These are phyloP conservation scores for Ochromonas danica DNA, from an alignment of 108 stramenopile genomes.

Conservation along the genomic window DNA sequence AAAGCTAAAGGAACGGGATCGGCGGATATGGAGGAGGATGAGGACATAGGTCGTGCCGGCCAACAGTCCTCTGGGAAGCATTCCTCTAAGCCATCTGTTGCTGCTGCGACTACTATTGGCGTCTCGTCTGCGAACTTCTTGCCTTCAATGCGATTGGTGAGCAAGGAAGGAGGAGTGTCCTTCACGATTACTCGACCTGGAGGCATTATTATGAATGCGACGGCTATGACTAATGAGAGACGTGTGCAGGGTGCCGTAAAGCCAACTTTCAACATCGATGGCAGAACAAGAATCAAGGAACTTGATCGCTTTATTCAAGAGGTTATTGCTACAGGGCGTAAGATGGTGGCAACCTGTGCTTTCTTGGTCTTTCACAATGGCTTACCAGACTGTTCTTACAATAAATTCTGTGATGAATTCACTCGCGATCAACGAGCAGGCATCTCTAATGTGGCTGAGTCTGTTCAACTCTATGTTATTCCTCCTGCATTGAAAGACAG, in stretches of 20 bases:
- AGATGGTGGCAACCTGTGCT: background rate
- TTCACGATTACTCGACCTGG: background rate
- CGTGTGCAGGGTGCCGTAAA: conserved; percentile 8
- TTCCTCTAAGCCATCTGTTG: background rate
- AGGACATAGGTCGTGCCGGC: background rate
- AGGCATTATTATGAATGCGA: background rate
- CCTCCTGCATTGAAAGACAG: too few relatives aligned
- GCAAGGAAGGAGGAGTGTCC: background rate
- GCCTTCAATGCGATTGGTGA: background rate
- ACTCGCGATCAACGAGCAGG: conserved; percentile 4
- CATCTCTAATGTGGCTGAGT: background rate
- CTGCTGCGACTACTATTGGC: background rate
- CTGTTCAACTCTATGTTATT: background rate
- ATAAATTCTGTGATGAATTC: conserved; percentile 10
- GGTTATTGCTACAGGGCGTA: background rate
- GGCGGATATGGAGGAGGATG: background rate
- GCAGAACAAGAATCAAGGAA: background rate
- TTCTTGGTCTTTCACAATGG: background rate
- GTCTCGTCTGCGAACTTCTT: background rate
- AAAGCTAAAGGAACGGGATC: background rate
- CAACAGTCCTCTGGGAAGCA: background rate
- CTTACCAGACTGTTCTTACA: background rate
- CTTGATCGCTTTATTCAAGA: background rate
- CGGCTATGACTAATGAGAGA: background rate
- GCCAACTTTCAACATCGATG: background rate